Conservation (phyloP, 2,329 filamentous ascomycete species). For the Orbilia ellipsospora region DNA sequence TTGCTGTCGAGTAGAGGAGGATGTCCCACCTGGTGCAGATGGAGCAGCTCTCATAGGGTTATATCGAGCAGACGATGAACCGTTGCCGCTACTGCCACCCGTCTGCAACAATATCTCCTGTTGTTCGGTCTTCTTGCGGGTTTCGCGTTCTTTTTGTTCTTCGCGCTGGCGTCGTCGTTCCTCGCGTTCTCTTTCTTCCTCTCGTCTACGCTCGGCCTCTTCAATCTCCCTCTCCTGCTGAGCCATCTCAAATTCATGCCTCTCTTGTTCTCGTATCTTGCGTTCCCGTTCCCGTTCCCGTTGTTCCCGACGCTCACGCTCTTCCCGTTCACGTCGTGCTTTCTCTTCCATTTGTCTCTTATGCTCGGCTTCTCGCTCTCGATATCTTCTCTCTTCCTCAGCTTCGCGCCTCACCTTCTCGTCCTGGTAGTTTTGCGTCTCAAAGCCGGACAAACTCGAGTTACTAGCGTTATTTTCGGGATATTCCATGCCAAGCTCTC, state of each 20-base stretch:
- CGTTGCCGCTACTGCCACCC: conserved; percentile 74
- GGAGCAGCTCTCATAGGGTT: conserved; percentile 87
- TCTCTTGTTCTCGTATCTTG: conserved; percentile 24
- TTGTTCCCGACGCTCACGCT: conserved; percentile 56
- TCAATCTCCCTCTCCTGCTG: conserved; percentile 61
- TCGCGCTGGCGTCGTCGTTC: conserved; percentile 65
- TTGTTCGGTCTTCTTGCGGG: conserved; percentile 83
- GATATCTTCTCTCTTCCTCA: conserved; percentile 41
- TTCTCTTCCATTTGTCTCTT: conserved; percentile 58
- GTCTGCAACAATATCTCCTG: conserved; percentile 74
- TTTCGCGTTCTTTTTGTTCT: conserved; percentile 62
- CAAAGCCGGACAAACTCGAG: conserved; percentile 24
- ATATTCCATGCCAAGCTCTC: conserved; percentile 61
- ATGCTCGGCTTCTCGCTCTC: conserved; percentile 55
- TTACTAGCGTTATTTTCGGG: conserved; percentile 14
- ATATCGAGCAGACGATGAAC: conserved; percentile 73
- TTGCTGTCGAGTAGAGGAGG: conserved; percentile 65
- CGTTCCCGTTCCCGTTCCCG: conserved; percentile 62
- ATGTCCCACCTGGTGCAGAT: conserved; percentile 73
- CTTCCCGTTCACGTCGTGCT: conserved; percentile 37
- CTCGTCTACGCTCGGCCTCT: conserved; percentile 65
- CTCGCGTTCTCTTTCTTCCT: conserved; percentile 60
- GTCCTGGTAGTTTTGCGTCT: conserved; percentile 62
- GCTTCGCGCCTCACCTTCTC: conserved; percentile 55
- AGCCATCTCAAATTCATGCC: conserved; percentile 60